Evolutionary conservation across 75 land plant species (phyloP), one percentile per base, ranked within the genome.

Genomic region (Pseudotsuga menziesii): DNA sequence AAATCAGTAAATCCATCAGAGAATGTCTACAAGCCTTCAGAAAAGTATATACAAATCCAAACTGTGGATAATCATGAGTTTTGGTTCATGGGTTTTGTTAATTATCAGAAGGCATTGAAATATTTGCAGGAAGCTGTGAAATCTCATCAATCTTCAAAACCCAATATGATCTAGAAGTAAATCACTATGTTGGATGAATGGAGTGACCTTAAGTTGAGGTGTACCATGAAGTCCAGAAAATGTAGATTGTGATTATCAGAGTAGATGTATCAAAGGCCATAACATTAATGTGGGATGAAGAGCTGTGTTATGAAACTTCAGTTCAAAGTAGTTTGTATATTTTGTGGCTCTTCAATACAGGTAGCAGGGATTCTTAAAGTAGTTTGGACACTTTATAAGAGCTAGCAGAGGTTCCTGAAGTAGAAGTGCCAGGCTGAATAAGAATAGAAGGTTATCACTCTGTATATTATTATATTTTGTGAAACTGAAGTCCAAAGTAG

Each of bases 41-140:
- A 90, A 57, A 90, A 88, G 41, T 90, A 90, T 75, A 88, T 90
- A 52, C 82, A 85, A 73, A 80, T 90, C 12, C n/a, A 71, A 2
- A 89, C 91, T 2, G 69, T 79, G 5, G 92, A 90, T 64, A 81
- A 83, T 16, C 76, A 89, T 78, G 92, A 90, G 55, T 90, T 90
- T 74, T 90, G 92, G 92, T 90, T 83, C 80, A 90, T 90, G 90
- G 92, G 92, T 12, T 89, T 90, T 81, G 67, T 89, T n/a, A 81
- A 77, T 39, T 88, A 86, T 81, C 72, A 91, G 57, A 91, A 82
- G 77, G 83, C 89, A 19, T 76, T 86, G 72, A 74, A 56, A 52
- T 78, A 74, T 69, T 76, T 90, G 32, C 80, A 81, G 56, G 52
- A 81, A 25, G 79, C 80, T 26, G 70, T 80, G 17, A 75, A 67